Evolutionary conservation across 768 basidiomycete genomes (phyloP), one percentile per base, ranked within the genome.

Genomic region (Cantharellus cinnabarinus): DNA sequence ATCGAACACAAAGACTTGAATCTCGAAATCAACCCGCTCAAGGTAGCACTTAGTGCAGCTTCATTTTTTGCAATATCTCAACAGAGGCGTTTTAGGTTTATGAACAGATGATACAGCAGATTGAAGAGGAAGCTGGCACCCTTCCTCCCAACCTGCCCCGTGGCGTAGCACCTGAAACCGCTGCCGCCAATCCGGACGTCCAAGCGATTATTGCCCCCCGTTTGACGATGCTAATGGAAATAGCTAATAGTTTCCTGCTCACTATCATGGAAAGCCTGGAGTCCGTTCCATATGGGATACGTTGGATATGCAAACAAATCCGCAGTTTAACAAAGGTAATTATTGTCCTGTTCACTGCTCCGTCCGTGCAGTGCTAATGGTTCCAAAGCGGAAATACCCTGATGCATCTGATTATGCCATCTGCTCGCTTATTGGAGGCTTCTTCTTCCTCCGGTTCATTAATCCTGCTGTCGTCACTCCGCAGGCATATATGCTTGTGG

Each of bases 261-360:
- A 99, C 95, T 4, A 99, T 99, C 67, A 98, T 99, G 66, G 94
- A 97, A 63, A 91, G 89, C 63, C 82, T 97, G 82, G 95, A 99
- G 66, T 91, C 85, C 65, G 95, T 98, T 10, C 95, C 95, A 37
- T 99, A 99, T 67, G 95, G 95, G 66, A 99, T 99, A 63, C 79
- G 95, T 64, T 99, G 95, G 95, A 99, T 99, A 68, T 99, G 95
- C 74, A 99, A 99, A 71, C 95, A 99, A 71, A 99, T 99, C 68
- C 76, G 91, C 62, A 94, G 90, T 74, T 71, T 99, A 68, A 98
- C 94, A 56, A 77, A 89, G 73, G 94, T 97, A 59, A 63, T 71
- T 65, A 7, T 10, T 0, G 5, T 29, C 20, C 20, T 10, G 10
- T 57, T 42, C 7, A 41, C 56, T 15, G 14, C 14, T 42, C 41